Base-by-base conservation (phyloP, 805 yeast species). In the Metschnikowia borealis region DNA sequence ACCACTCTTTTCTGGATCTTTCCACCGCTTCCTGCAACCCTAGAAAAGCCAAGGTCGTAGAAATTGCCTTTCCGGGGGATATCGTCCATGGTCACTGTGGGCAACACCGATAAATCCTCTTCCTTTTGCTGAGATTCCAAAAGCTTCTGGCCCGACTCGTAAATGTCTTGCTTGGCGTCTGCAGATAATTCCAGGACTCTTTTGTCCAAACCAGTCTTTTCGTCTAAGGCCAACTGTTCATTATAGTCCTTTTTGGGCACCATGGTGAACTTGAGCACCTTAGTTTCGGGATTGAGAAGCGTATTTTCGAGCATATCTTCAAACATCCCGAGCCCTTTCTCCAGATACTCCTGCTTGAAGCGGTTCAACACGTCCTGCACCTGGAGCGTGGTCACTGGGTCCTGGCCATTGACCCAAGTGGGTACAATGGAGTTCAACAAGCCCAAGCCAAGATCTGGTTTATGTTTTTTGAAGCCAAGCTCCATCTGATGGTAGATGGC, bases 401-500 rank as follows among this genome's bases (percentile, higher is more conserved):
- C 88, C n/a, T 81, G 78, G 20, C 80, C 81, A 63, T 89, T 89
- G 46, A 87, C 84, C 88, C 97, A 90, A 8, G 89, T 83, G 7
- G 96, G 88, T n/a, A 88, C 79, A 7, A 94, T 55, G 1, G 89
- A 78, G 62, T 82, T 82, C 33, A 92, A 72, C 43, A 92, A 64
- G 35, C 83, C 83, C 73, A 94, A 71, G 10, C 99, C 99, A 71
- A 89, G 94, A 53, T 88, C 87, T 0, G 98, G 84, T 58, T 85
- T 90, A 55, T 90, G 95, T 57, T 89, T 91, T 59, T 89, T 89
- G 64, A 89, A 84, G 34, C 82, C 69, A 31, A 94, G 69, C 65
- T 94, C 99, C 34, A 90, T 69, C 64, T 91, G 98, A 66, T 90
- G 95, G 36, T 94, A 74, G 45, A 92, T 80, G 0, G 96, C 98